Conservation (phyloP, 495 filamentous ascomycete species). For the Aspergillus affinis region DNA sequence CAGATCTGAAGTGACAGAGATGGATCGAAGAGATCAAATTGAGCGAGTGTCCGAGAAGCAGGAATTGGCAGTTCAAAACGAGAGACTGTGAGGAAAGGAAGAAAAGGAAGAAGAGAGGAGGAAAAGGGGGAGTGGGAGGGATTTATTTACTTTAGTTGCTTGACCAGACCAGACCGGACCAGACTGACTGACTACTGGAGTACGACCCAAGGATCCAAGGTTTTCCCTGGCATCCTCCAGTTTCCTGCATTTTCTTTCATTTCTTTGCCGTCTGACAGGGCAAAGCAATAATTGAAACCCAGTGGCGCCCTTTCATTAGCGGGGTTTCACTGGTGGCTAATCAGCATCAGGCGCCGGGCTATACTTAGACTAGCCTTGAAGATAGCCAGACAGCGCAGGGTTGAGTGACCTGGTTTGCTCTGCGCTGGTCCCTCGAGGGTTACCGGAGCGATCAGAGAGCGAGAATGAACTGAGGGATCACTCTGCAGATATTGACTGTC, state of each 20-base stretch:
- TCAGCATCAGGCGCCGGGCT: not conserved
- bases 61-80: slow-evolving; percentile 12
- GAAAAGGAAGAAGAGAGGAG: slow-evolving; percentile 14
- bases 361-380: not conserved
- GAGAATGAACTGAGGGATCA: too few relatives aligned
- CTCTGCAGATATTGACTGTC: too few relatives aligned
- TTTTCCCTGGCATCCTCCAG: not conserved
- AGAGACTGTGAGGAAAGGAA: slow-evolving; percentile 13
- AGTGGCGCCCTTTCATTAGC: slow-evolving; percentile 8
- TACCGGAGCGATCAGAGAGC: too few relatives aligned
- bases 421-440: too few relatives aligned
- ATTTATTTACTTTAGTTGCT: not conserved
- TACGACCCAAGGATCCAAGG: not conserved
- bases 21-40: slow-evolving; percentile 6
- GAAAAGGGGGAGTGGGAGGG: slow-evolving; percentile 5
- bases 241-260: slow-evolving; percentile 1
- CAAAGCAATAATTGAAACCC: slow-evolving; percentile 1
- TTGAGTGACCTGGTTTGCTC: not conserved
- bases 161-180: not conserved
- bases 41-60: slow-evolving; percentile 10
- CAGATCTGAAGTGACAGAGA: slow-evolving; percentile 14
- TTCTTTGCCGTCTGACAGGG: not conserved
- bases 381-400: not conserved
- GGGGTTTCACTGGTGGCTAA: slow-evolving; percentile 13
- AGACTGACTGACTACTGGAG: too few relatives aligned